Percentiles rank a stretch among this genome's conserved stretches.
phyloP scores from a whole-genome alignment of 306 rosid species.

The Delonix regia region DNA sequence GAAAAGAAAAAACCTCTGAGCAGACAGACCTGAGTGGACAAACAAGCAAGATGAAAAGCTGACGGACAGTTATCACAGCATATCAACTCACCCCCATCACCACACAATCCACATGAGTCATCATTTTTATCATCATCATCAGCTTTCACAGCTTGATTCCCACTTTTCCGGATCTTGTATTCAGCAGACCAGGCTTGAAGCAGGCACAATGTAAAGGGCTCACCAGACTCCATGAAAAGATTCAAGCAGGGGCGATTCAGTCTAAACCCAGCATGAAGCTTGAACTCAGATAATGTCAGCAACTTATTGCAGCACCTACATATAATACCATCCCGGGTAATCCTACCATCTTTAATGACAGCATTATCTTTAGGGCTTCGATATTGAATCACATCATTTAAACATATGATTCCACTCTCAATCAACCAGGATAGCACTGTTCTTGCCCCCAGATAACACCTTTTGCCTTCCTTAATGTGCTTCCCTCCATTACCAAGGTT shows the following conservation, averaged over 20 bases:
- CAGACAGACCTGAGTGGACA: conserved; percentile 78
- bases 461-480: conserved; percentile 69
- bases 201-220: conserved; percentile 87
- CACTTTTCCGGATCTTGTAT: conserved; percentile 75
- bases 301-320: conserved; percentile 78
- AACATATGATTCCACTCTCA: conserved; percentile 67
- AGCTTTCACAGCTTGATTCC: conserved; percentile 52
- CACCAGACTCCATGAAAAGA: conserved; percentile 89
- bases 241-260: conserved; percentile 85
- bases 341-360: conserved; percentile 75
- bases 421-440: conserved; percentile 91
- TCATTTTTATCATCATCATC: conserved; percentile 82
- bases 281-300: conserved; percentile 79
- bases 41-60: conserved; percentile 86
- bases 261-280: conserved; percentile 78
- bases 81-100: conserved; percentile 92
- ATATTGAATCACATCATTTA: conserved; percentile 77
- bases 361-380: conserved; percentile 64
- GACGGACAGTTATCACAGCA: conserved; percentile 99
- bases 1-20: conserved; percentile 35
- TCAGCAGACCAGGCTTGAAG: conserved; percentile 99
- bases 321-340: conserved; percentile 80
- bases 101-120: conserved; percentile 94
- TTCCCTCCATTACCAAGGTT: conserved; percentile 70
- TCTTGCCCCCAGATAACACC: conserved; percentile 62